Base-by-base conservation (phyloP, 495 filamentous ascomycete species). In the Daldinia vernicosa region DNA sequence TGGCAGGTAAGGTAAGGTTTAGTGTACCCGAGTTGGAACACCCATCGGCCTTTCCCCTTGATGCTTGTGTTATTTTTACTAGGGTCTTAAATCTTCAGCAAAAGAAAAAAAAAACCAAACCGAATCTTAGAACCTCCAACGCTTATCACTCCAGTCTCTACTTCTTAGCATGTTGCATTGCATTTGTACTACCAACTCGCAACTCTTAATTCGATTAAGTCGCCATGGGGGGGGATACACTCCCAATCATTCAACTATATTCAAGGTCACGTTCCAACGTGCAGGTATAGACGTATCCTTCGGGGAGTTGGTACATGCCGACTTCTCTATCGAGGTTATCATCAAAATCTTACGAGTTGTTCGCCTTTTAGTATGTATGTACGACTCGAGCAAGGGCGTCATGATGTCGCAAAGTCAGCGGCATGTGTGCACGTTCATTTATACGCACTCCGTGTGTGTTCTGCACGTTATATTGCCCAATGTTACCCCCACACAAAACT, bases 101-200 rank as follows among this genome's bases (percentile, higher is more conserved):
- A 35, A 56, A 19, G 1, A n/a, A n/a, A n/a, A n/a, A n/a, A n/a
- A n/a, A n/a, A n/a, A n/a, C n/a, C 6, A 56, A 56, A 8, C 28
- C 22, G 37, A 45, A 55, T 60, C 70, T 52, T 51, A 37, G 45
- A 53, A 61, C 15, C 52, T 55, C 58, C 58, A 67, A 68, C 55
- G 65, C 60, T 32, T 53, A 66, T 66, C 60, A 66, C 32, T 62
- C 19, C 50, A 68, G 50, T 12, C 60, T 15, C 43, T 47, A 35
- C 33, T 14, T 35, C 33, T 35, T 35, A 35, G 9, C 33, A 35
- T 35, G 60, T 65, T 69, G 37, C 66, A 69, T 69, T 63, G 70
- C 61, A 69, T 69, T 24, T 56, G 66, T 69, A 66, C 70, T 61
- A 60, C 70, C 70, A 73, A 60, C 66, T 54, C 27, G 51, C 70